Evolutionary conservation across 208 protist species (phyloP).

Genomic region (Histomonas meleagridis): DNA sequence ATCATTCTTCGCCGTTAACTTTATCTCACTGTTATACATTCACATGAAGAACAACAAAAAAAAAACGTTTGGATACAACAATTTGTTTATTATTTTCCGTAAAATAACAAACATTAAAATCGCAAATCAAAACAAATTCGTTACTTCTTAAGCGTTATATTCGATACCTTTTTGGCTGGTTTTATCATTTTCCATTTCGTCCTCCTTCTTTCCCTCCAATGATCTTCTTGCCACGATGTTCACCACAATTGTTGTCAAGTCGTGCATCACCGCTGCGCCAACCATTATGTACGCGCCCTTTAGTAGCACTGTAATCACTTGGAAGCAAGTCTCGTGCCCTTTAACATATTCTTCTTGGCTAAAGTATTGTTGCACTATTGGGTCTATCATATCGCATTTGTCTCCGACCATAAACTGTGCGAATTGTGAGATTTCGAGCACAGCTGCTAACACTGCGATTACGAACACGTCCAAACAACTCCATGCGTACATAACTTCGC

Average conservation of each 20-base stretch:
- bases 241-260: neutral
- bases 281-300: neutral
- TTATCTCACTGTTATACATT: too few species aligned
- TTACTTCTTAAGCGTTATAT: too few species aligned
- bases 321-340: neutral
- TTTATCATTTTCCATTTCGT: too few species aligned
- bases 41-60: too few species aligned
- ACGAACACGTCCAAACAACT: constrained; percentile 69
- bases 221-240: too few species aligned
- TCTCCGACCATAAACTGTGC: constrained; percentile 67
- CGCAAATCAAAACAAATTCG: too few species aligned
- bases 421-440: constrained; percentile 72
- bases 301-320: neutral
- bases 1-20: too few species aligned
- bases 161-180: too few species aligned
- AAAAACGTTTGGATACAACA: too few species aligned
- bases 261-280: neutral
- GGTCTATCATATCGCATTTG: constrained; percentile 54
- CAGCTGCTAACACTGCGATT: constrained; percentile 65
- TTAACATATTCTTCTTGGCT: neutral
- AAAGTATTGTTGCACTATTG: constrained; percentile 44
- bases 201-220: too few species aligned
- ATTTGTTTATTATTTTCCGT: too few species aligned
- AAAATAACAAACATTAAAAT: too few species aligned
- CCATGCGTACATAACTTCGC: constrained; percentile 70